These are phyloP conservation scores for Aspergillus alliaceus DNA, from an alignment of 2,329 filamentous ascomycete species.

Conservation along the genomic window DNA sequence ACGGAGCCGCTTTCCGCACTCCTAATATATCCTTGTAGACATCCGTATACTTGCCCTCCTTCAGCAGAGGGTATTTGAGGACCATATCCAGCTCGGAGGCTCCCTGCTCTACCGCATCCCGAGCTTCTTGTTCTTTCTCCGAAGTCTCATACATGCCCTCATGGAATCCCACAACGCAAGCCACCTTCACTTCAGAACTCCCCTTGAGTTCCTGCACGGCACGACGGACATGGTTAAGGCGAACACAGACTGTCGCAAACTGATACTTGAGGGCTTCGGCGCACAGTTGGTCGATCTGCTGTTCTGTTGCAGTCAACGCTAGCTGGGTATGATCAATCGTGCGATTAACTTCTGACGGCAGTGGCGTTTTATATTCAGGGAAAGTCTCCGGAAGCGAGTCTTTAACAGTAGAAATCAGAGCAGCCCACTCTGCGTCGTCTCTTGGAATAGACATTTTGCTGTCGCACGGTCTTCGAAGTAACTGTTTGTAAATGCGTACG, in stretches of 20 bases:
- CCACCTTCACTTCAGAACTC: conserved; percentile 50
- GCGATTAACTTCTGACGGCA: conserved; percentile 29
- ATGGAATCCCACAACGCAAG: conserved; percentile 61
- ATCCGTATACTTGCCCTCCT: conserved; percentile 44
- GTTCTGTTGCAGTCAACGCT: conserved; percentile 42
- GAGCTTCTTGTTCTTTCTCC: conserved; percentile 54
- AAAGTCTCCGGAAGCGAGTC: conserved; percentile 24
- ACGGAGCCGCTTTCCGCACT: conserved; percentile 49
- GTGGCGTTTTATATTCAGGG: conserved; percentile 23
- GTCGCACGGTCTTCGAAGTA: no score
- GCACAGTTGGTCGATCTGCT: conserved; percentile 56
- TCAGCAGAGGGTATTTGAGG: conserved; percentile 54
- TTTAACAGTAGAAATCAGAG: conserved; percentile 27
- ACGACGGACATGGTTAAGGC: conserved; percentile 52
- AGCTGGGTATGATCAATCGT: conserved; percentile 47
- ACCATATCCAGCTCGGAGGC: conserved; percentile 61
- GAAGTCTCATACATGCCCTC: conserved; percentile 56
- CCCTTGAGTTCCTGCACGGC: conserved; percentile 48
- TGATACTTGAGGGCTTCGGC: conserved; percentile 51
- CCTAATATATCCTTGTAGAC: conserved; percentile 56
- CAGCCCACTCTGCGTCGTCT: conserved; percentile 35
- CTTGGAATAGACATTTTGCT: conserved; percentile 26
- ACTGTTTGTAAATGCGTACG: neutral
- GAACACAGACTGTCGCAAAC: conserved; percentile 57
- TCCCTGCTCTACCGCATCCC: conserved; percentile 49